Base-by-base conservation (phyloP, 805 yeast species). In the Debaryomyces hansenii region DNA sequence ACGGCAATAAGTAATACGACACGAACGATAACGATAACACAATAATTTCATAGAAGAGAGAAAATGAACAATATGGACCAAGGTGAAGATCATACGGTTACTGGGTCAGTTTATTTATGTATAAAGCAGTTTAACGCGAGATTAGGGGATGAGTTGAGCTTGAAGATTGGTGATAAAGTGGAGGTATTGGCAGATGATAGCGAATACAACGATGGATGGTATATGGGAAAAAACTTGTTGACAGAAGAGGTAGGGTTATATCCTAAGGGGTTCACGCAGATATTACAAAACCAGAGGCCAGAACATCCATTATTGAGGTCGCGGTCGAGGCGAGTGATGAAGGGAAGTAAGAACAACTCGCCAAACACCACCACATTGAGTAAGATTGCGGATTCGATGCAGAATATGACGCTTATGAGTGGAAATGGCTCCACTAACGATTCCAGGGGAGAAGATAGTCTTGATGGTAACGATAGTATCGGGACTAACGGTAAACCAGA, bases 161-260 rank as follows among this genome's bases (percentile, higher is more conserved):
- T 94, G 55, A 77, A 74, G 40, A 79, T 85, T 9, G 98, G 97
- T 21, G 97, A 94, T 62, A 83, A 81, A 50, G 77, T 94, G 47
- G 95, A 90, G 63, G 89, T 94, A 6, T 80, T 94, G 18, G 89
- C 96, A 37, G 97, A 90, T 66, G 99, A 94, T 67, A 80, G 85
- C 51, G 97, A 89, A 59, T 94, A 87, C 65, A 87, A 88, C 57
- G 98, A 94, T 66, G 97, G 98, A 14, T 94, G 99, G 99, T 94
- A 85, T 61, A 86, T 88, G 76, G 96, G 97, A 3, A 83, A 82
- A 49, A 91, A 91, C 56, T 60, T 89, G 41, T 60, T 79, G 41
- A 83, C 92, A 0, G 79, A 81, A 44, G 78, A 80, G 44, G 92
- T 89, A 10, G 99, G 99, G 0, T 70, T 92, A 36, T 94, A 90